Percentiles rank a stretch among this genome's conserved stretches.
These are phyloP conservation scores for Saccharomycopsis fibuligera DNA, from an alignment of 805 yeast genomes.

Conservation along the genomic window DNA sequence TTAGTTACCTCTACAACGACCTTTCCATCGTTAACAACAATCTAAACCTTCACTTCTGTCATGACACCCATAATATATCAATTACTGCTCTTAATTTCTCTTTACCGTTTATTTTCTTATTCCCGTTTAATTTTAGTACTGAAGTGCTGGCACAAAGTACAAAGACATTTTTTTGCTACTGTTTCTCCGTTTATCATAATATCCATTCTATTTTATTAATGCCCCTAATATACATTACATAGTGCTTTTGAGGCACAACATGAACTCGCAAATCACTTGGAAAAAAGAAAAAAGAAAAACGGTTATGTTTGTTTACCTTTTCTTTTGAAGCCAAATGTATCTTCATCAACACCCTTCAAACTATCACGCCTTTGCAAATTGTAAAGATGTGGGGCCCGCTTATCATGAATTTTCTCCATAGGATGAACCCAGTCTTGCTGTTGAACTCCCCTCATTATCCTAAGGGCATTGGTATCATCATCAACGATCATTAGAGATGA, in stretches of 20 bases:
- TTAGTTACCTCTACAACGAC: too few species aligned
- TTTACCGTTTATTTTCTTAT: too few species aligned
- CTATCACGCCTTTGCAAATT: not conserved
- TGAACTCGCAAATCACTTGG: too few species aligned
- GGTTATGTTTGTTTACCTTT: too few species aligned
- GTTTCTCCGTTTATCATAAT: not conserved
- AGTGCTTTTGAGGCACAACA: not conserved
- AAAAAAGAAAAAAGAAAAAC: too few species aligned
- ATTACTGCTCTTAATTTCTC: too few species aligned
- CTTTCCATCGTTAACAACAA: too few species aligned
- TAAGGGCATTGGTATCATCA: slow-evolving; percentile 17
- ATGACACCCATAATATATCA: too few species aligned
- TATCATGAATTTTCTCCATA: not conserved
- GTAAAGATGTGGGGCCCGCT: not conserved
- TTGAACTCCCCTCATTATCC: slow-evolving; percentile 12
- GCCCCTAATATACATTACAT: not conserved
- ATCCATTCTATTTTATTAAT: not conserved
- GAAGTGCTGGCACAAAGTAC: too few species aligned
- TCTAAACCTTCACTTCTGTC: too few species aligned
- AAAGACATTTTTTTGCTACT: slow-evolving; percentile 12
- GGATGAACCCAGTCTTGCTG: slow-evolving; percentile 12
- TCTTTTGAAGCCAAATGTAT: slow-evolving; percentile 20
- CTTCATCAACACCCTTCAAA: slow-evolving; percentile 1
- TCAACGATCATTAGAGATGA: slow-evolving; percentile 5
- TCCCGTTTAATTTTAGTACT: too few species aligned